Evolutionary conservation across 306 rosid genomes (phyloP), one percentile per base, ranked within the genome.

Genomic region (Cucurbita ficifolia): DNA sequence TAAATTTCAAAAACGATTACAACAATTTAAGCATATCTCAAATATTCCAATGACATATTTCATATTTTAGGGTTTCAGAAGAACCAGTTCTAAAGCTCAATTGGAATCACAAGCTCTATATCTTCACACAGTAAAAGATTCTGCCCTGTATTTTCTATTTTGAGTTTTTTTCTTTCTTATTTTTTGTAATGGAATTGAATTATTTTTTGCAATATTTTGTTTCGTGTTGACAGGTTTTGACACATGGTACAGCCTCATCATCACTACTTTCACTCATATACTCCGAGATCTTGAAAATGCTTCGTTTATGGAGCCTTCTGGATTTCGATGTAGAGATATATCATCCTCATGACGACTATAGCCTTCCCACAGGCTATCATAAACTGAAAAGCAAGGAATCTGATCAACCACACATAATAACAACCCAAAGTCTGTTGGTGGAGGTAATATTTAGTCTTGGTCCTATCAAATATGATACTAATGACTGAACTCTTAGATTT

Each of bases 311-410:
- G 98, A 92, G 97, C 58, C 96, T 94, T 81, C 54, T 94, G 77
- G 85, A 86, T 83, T 94, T 94, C 76, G 98, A 94, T 79, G 96
- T 90, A 22, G 98, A 90, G 81, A 86, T 94, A 80, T 90, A 83
- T 77, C 87, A 82, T 75, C 98, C 98, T 74, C 96, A 50, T 6
- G 97, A 94, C 81, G 46, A 14, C 58, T 72, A 75, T 78, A 74
- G 83, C 78, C 90, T 88, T 79, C 98, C 98, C 45, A 86, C 82
- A 72, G 97, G 86, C 79, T 90, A 94, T 82, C 84, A 83, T 80
- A 94, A 94, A 76, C 89, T 81, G 75, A 90, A 90, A 85, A 86
- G 92, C 88, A 94, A 86, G 85, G 89, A 94, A 73, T 87, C 97
- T 43, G 98, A 94, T 81, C 96, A 85, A 59, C 83, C 86, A 49